These are phyloP conservation scores for Candida tammaniensis DNA, from an alignment of 805 yeast species.

Conservation along the genomic window DNA sequence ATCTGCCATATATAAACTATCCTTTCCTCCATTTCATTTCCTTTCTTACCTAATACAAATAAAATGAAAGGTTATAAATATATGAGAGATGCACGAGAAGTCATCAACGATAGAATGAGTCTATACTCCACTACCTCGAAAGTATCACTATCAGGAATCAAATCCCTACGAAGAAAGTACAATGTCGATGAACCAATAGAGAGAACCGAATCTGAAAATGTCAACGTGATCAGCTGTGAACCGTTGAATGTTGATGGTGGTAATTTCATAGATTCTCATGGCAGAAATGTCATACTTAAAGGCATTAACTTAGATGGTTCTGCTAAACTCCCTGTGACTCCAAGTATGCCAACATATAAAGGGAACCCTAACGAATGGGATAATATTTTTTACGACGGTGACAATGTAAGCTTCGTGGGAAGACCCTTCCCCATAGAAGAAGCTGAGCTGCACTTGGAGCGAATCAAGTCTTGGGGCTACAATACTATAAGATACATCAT, in stretches of 20 bases:
- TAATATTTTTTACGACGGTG: slow-evolving; percentile 64
- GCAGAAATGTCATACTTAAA: slow-evolving; percentile 60
- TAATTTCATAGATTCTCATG: slow-evolving; percentile 53
- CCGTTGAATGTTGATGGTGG: slow-evolving; percentile 39
- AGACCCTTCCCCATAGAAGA: slow-evolving; percentile 77
- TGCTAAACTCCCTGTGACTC: slow-evolving; percentile 65
- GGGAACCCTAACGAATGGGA: slow-evolving; percentile 35
- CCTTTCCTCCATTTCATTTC: too few species aligned
- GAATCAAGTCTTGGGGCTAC: slow-evolving; percentile 79
- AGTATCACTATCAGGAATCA: slow-evolving; percentile 24
- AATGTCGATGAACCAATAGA: slow-evolving; percentile 17
- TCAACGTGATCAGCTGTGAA: slow-evolving; percentile 17
- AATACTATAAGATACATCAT: slow-evolving; percentile 73
- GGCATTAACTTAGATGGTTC: slow-evolving; percentile 83
- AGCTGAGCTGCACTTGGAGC: slow-evolving; percentile 62
- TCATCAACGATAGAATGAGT: slow-evolving; percentile 28
- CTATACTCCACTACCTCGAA: slow-evolving; percentile 26
- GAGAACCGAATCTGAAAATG: slow-evolving; percentile 1
- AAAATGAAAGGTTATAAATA: slow-evolving; percentile 14
- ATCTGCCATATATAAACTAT: too few species aligned
- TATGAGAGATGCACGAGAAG: slow-evolving; percentile 25
- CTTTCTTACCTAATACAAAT: too few species aligned
- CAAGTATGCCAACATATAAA: slow-evolving; percentile 43
- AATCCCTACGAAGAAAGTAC: slow-evolving; percentile 23
- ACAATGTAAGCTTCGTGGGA: slow-evolving; percentile 75